Percentiles rank a stretch among this genome's conserved stretches.
Evolutionary conservation across 2,329 filamentous ascomycete genomes (phyloP).

Genomic region (Plenodomus tracheiphilus): DNA sequence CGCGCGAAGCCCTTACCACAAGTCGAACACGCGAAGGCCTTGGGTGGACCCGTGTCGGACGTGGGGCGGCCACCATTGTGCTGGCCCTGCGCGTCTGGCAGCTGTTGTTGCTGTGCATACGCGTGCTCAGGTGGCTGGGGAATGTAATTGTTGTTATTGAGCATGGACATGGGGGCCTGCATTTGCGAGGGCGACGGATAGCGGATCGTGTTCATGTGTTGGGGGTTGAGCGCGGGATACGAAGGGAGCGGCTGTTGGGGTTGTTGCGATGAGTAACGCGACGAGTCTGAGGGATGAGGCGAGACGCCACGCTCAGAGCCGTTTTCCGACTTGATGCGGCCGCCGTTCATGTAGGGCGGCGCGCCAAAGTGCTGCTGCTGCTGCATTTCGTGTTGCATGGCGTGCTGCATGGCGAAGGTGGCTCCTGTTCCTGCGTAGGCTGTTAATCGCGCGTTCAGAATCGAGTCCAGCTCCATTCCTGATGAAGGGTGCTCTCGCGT

Average conservation of each 20-base stretch:
- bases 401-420: constrained; percentile 47
- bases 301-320: constrained; percentile 62
- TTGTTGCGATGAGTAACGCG: constrained; percentile 61
- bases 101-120: constrained; percentile 46
- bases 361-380: constrained; percentile 52
- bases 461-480: constrained; percentile 46
- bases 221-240: constrained; percentile 53
- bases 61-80: constrained; percentile 48
- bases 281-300: constrained; percentile 59
- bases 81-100: constrained; percentile 44
- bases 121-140: constrained; percentile 54
- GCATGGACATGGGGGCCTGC: constrained; percentile 56
- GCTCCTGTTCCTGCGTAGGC: constrained; percentile 41
- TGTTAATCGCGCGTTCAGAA: constrained; percentile 49
- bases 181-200: constrained; percentile 59
- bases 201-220: constrained; percentile 55
- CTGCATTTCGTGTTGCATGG: constrained; percentile 47
- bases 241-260: constrained; percentile 56
- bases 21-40: constrained; percentile 86
- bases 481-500: constrained; percentile 24
- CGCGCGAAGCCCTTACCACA: constrained; percentile 92
- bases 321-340: constrained; percentile 60
- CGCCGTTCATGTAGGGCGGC: constrained; percentile 52
- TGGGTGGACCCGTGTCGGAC: constrained; percentile 58
- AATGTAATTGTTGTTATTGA: constrained; percentile 61